These are phyloP conservation scores for Fusarium devonianum DNA, from an alignment of 2,329 filamentous ascomycete genomes.

Conservation along the genomic window DNA sequence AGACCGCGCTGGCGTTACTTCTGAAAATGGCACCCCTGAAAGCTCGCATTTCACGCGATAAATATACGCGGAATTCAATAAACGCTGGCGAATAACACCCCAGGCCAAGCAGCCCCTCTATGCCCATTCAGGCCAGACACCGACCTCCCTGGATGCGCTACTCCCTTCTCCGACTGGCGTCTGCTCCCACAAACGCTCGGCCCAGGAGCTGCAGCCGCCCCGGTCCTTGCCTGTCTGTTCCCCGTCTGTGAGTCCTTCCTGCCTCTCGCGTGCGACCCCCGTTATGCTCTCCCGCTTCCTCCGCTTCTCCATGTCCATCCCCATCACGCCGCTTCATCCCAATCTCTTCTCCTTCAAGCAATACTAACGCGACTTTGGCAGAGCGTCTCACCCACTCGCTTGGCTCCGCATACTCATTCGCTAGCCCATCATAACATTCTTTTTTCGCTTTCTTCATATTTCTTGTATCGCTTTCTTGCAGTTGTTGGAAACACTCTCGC, in stretches of 20 bases:
- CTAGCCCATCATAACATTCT: slow-evolving; percentile 24
- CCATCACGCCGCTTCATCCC: slow-evolving; percentile 16
- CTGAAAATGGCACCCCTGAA: slow-evolving; percentile 17
- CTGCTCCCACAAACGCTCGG: slow-evolving; percentile 27
- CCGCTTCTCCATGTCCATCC: slow-evolving; percentile 20
- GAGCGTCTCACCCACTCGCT: slow-evolving; percentile 38
- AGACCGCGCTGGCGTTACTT: slow-evolving; percentile 15
- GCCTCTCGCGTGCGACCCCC: slow-evolving; percentile 32
- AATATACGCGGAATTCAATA: slow-evolving; percentile 12
- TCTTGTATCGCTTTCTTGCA: slow-evolving; percentile 15
- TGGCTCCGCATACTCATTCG: slow-evolving; percentile 34
- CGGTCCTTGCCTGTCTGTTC: slow-evolving; percentile 23
- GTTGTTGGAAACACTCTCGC: not conserved
- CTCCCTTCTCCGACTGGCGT: slow-evolving; percentile 25
- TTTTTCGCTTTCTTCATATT: slow-evolving; percentile 23
- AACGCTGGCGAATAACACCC: slow-evolving; percentile 20
- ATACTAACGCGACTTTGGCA: slow-evolving; percentile 35
- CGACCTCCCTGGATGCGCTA: slow-evolving; percentile 14
- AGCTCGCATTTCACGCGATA: slow-evolving; percentile 9
- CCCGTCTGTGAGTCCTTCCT: too few species aligned
- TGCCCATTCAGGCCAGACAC: slow-evolving; percentile 19
- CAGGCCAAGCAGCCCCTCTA: slow-evolving; percentile 11
- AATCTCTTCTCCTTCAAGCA: slow-evolving; percentile 32
- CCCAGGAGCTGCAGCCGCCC: slow-evolving; percentile 24
- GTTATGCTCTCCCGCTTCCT: slow-evolving; percentile 24